A percentile compares a stretch with the other conserved stretches of the same genome.
phyloP scores from a whole-genome alignment of 495 filamentous ascomycete species.

The Neurospora sp. region DNA sequence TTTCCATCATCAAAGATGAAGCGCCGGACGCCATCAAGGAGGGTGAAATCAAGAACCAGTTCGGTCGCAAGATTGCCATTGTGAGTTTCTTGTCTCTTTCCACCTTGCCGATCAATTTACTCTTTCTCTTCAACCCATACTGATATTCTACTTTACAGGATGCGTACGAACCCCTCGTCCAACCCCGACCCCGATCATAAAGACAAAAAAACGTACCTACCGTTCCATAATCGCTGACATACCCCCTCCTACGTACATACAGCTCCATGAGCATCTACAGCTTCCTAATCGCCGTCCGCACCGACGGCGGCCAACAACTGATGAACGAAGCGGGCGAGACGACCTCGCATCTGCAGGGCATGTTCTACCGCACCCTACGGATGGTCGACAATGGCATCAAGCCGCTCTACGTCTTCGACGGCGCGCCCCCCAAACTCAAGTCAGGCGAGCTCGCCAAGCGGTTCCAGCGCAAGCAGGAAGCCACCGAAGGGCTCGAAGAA shows the following conservation, averaged over 20 bases:
- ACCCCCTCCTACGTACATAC: not conserved
- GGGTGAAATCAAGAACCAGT: slow-evolving; percentile 96
- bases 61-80: slow-evolving; percentile 94
- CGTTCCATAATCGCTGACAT: slow-evolving; percentile 16
- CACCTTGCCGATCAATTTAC: not conserved
- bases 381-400: slow-evolving; percentile 99
- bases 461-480: slow-evolving; percentile 81
- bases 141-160: slow-evolving; percentile 41
- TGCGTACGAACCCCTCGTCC: slow-evolving; percentile 52
- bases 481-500: slow-evolving; percentile 78
- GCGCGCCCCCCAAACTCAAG: slow-evolving; percentile 92
- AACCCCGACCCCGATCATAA: not conserved
- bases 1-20: slow-evolving; percentile 81
- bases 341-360: slow-evolving; percentile 95
- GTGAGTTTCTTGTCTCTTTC: slow-evolving; percentile 40
- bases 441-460: slow-evolving; percentile 92
- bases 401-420: slow-evolving; percentile 95
- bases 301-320: slow-evolving; percentile 89
- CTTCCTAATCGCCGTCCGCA: slow-evolving; percentile 96
- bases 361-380: slow-evolving; percentile 97
- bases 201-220: not conserved
- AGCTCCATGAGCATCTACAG: slow-evolving; percentile 99
- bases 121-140: slow-evolving; percentile 9
- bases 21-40: slow-evolving; percentile 88
- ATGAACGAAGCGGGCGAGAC: slow-evolving; percentile 91